A percentile compares a stretch with the other conserved stretches of the same genome.
phyloP scores from a whole-genome alignment of 2,329 filamentous ascomycete genomes.

The Bisporella sp. region DNA sequence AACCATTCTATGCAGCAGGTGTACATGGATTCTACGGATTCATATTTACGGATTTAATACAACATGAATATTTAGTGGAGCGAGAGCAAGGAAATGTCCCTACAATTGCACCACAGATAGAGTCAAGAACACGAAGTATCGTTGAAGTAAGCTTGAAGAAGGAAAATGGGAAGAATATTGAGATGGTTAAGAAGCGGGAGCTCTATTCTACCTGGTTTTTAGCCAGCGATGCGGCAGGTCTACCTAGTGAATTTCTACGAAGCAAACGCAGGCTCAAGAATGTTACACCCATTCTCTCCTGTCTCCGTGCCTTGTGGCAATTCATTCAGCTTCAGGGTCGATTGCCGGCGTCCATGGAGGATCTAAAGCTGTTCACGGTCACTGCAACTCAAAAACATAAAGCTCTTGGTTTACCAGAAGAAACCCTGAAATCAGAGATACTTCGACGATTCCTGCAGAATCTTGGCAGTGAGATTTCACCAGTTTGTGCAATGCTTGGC shows the following conservation, averaged over 20 bases:
- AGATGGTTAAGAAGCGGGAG: slow-evolving; percentile 88
- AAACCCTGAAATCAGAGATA: slow-evolving; percentile 63
- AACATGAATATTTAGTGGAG: slow-evolving; percentile 85
- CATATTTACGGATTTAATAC: slow-evolving; percentile 87
- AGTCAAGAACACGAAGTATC: slow-evolving; percentile 73
- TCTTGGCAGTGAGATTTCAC: slow-evolving; percentile 74
- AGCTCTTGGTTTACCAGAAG: slow-evolving; percentile 61
- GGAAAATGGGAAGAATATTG: slow-evolving; percentile 63
- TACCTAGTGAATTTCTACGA: slow-evolving; percentile 62
- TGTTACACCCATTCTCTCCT: slow-evolving; percentile 80
- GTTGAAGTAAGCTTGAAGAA: slow-evolving; percentile 64
- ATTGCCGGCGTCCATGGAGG: slow-evolving; percentile 50
- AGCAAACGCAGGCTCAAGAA: slow-evolving; percentile 62
- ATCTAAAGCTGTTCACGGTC: slow-evolving; percentile 70
- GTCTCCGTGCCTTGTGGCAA: slow-evolving; percentile 84
- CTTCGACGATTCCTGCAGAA: slow-evolving; percentile 83
- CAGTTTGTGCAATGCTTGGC: slow-evolving; percentile 82
- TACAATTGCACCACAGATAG: slow-evolving; percentile 49
- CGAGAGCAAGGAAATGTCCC: slow-evolving; percentile 72
- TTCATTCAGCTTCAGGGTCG: slow-evolving; percentile 59
- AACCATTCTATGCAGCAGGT: slow-evolving; percentile 82
- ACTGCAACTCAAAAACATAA: slow-evolving; percentile 73
- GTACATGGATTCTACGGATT: slow-evolving; percentile 90
- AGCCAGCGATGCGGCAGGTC: slow-evolving; percentile 67
- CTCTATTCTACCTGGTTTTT: slow-evolving; percentile 82